Conservation (phyloP, 495 filamentous ascomycete genomes). For the Glutinoglossum americanum region DNA sequence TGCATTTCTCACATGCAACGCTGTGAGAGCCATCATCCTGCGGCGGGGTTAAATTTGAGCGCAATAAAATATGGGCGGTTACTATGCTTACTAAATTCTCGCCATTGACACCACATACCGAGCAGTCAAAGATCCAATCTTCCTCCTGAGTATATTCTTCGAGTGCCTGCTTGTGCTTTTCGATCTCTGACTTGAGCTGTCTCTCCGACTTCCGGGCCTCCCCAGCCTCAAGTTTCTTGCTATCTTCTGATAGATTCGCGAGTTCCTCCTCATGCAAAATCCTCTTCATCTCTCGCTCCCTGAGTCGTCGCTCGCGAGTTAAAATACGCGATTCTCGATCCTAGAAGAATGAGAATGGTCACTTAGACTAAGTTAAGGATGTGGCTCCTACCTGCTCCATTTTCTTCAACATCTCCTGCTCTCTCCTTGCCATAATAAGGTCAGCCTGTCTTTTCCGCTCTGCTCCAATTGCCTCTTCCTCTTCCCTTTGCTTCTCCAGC, state of each 20-base stretch:
- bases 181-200: constrained; percentile 55
- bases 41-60: not conserved
- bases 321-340: constrained; percentile 64
- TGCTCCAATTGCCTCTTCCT: constrained; percentile 48
- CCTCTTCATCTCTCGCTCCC: constrained; percentile 62
- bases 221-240: constrained; percentile 38
- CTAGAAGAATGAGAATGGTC: constrained; percentile 9
- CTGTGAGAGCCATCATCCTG: constrained; percentile 82
- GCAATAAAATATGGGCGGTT: not conserved
- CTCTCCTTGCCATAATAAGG: constrained; percentile 40
- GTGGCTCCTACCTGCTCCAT: constrained; percentile 27
- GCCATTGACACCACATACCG: constrained; percentile 67
- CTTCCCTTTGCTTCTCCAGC: constrained; percentile 50
- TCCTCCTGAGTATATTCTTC: constrained; percentile 56
- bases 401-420: constrained; percentile 43
- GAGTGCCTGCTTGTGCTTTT: constrained; percentile 50
- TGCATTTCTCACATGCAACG: constrained; percentile 87
- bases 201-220: constrained; percentile 55
- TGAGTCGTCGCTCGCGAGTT: constrained; percentile 64
- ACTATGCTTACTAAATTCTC: constrained; percentile 40
- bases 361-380: not conserved
- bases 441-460: constrained; percentile 47
- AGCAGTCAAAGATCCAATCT: constrained; percentile 87
- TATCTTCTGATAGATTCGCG: constrained; percentile 54
- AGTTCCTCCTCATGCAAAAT: constrained; percentile 67